Evolutionary conservation across 345 rosid species (phyloP).

Genomic region (Passiflora organensis): DNA sequence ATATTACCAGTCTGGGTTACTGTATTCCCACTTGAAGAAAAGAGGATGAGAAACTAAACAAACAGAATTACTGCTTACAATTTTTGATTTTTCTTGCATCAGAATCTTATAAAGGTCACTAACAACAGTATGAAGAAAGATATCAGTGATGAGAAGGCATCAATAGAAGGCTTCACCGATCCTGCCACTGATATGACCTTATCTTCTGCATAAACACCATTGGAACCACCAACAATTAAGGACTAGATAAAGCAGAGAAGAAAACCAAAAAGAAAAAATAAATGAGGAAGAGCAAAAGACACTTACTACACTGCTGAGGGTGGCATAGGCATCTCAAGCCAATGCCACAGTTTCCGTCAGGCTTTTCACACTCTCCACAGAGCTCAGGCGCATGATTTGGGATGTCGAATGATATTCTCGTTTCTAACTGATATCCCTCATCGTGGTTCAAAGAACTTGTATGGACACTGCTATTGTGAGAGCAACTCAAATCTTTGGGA

Average conservation of each 20-base stretch:
- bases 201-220: constrained; percentile 37
- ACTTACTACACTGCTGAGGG: constrained; percentile 61
- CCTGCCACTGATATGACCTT: constrained; percentile 28
- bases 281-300: background rate
- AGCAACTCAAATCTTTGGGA: constrained; percentile 38
- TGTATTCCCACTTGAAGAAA: no score
- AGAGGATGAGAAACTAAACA: no score
- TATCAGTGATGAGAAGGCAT: constrained; percentile 17
- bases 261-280: background rate
- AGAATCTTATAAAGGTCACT: background rate
- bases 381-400: constrained; percentile 55
- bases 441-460: constrained; percentile 16
- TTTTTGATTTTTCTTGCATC: no score
- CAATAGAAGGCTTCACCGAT: constrained; percentile 10
- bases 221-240: background rate
- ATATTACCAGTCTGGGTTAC: no score
- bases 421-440: constrained; percentile 28
- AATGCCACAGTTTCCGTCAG: constrained; percentile 59
- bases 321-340: constrained; percentile 66
- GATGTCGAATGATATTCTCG: constrained; percentile 48
- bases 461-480: constrained; percentile 26
- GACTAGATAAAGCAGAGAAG: background rate
- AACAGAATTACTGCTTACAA: no score
- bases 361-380: constrained; percentile 50
- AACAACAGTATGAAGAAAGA: constrained; percentile 2